Base-by-base conservation (phyloP, 345 rosid genomes). In the Pelargonium nanum region DNA sequence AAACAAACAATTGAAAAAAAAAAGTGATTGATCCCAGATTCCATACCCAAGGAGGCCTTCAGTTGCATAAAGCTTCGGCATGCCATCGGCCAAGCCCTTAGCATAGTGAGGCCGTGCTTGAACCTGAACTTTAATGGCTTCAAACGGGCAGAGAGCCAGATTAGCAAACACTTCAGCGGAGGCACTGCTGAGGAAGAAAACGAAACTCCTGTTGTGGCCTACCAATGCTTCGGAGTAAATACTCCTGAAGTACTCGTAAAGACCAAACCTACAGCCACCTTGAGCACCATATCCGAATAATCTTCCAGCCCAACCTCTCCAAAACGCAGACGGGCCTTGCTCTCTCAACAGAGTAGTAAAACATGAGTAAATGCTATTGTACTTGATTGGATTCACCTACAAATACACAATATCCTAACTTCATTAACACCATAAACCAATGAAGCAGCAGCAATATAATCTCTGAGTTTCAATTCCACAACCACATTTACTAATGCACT, bases 231-330 rank as follows among this genome's bases (percentile, higher is more conserved):
- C 72, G 10, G 85, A 65, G 67, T 85, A 85, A 57, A 74, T 74
- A 56, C 66, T 78, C 80, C 77, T 85, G 59, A 85, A 85, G 78
- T 83, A 83, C 59, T 85, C 92, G 13, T 83, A 81, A 57, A 85
- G 79, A 34, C 88, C 86, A 6, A 81, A 83, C 70, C 73, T 85
- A 83, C 82, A 81, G 69, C 85, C 87, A 0, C 84, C 93, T 71
- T 86, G 86, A 66, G 65, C 74, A 55, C 92, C 85, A 50, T 86
- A 86, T 32, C 92, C 88, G 52, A 77, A 69, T 7, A 83, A 68
- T 75, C 81, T 83, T 21, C 80, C 85, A 0, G 82, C 74, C 86
- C 92, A 83, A 60, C 85, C 92, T 63, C 86, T 86, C 85, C 83
- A 86, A 34, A 86, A 78, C 45, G 76, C 74, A 66, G 83, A 76